Evolutionary conservation across 129 eudicot genomes (phyloP).

Genomic region (Escallonia rubra): DNA sequence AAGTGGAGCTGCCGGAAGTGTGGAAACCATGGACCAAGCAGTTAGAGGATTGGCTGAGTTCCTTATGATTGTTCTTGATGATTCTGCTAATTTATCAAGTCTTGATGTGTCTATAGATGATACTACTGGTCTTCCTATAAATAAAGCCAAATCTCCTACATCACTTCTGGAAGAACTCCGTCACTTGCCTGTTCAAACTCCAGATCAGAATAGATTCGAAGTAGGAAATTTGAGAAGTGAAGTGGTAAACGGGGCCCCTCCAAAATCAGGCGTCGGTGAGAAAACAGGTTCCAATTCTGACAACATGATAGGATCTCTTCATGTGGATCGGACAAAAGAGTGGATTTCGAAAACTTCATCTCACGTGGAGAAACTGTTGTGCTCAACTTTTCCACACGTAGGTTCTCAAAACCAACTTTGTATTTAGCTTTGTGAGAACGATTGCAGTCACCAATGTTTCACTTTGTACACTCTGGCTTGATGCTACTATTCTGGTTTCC

Average conservation of each 20-base stretch:
- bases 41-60: constrained; percentile 75
- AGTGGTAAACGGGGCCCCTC: constrained; percentile 9
- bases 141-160: constrained; percentile 35
- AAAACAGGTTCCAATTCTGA: constrained; percentile 6
- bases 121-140: constrained; percentile 11
- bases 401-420: constrained; percentile 26
- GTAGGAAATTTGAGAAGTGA: constrained; percentile 21
- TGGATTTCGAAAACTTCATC: constrained; percentile 63
- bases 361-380: constrained; percentile 64
- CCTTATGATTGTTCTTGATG: constrained; percentile 78
- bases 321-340: constrained; percentile 72
- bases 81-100: constrained; percentile 37
- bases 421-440: background rate
- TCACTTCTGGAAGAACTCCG: constrained; percentile 80
- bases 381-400: constrained; percentile 74
- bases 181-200: constrained; percentile 41
- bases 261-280: constrained; percentile 20
- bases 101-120: constrained; percentile 25
- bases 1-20: constrained; percentile 91
- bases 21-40: constrained; percentile 86
- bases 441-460: constrained; percentile 2
- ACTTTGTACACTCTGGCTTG: background rate
- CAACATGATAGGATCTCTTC: constrained; percentile 35
- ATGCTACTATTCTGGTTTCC: background rate
- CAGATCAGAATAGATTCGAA: constrained; percentile 21